Base-by-base conservation (phyloP, 75 land plant genomes). In the Selaginella moellendorffii region DNA sequence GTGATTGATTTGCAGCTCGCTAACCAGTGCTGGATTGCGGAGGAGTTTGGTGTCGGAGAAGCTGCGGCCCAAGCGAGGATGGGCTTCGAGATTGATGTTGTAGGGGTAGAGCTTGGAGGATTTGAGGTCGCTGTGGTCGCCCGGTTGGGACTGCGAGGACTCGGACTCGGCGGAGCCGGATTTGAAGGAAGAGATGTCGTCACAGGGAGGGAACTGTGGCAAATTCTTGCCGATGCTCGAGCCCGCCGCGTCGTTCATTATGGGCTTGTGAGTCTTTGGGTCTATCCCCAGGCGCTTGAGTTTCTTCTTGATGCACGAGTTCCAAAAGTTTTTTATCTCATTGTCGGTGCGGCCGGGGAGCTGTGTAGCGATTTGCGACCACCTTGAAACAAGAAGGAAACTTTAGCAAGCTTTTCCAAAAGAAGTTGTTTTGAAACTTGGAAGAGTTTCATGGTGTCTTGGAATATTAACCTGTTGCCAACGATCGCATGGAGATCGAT, bases 271-370 rank as follows among this genome's bases (percentile, higher is more conserved):
- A 27, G 80, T 78, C 12, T 22, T 63, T 0, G 79, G 79, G 53
- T 77, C 79, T 5, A 77, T 68, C 36, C 79, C 79, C 60, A 56
- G 69, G 68, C 68, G 74, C 66, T 58, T 68, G 21, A 77, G 71
- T 51, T 77, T 77, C 79, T 77, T 77, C 68, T 77, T 72, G 56
- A 77, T 24, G 63, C 67, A 63, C 22, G 79, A 77, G 28, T 76
- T 76, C 78, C 78, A 76, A 46, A 76, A 68, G 52, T 76, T 76
- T 54, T 76, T 76, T 9, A 76, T 77, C 64, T 77, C 79, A 28
- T 77, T 77, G 61, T 77, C 75, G 24, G 78, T 71, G 66, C 74
- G 66, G 42, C 77, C 77, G 17, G 77, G 77, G 29, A 75, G 65
- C 54, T 67, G 74, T 12, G 74, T 52, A 0, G 78, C 78, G 56